Conservation (phyloP, 352 stramenopile species). For the Phytophthora podocarpi region DNA sequence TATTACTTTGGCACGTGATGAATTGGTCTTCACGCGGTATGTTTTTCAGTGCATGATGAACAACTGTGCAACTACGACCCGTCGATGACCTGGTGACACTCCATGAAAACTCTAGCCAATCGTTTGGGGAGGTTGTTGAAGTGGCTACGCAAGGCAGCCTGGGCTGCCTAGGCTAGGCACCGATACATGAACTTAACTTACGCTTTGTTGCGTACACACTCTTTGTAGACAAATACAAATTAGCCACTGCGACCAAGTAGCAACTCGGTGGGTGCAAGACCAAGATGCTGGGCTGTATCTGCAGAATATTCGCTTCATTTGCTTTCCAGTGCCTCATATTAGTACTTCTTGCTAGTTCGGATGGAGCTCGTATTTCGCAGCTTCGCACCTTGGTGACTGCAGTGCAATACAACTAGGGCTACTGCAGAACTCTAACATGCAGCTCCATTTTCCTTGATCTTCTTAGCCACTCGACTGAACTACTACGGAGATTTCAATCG, state of each 20-base stretch:
- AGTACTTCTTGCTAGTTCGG: too few species aligned
- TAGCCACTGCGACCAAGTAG: too few species aligned
- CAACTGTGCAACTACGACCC: conserved; percentile 6
- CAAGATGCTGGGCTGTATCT: too few species aligned
- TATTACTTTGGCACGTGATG: not conserved
- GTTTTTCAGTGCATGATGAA: conserved; percentile 4
- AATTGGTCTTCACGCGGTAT: conserved; percentile 9
- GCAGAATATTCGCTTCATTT: too few species aligned
- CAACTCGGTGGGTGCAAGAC: too few species aligned
- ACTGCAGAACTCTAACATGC: not conserved
- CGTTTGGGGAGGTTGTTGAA: not conserved
- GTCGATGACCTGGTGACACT: conserved; percentile 3
- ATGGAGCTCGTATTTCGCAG: not conserved
- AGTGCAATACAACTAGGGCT: not conserved
- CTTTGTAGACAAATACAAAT: too few species aligned
- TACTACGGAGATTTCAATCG: not conserved
- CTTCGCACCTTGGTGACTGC: not conserved
- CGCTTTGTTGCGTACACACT: too few species aligned
- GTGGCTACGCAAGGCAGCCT: too few species aligned
- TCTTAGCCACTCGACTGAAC: not conserved
- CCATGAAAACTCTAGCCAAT: too few species aligned
- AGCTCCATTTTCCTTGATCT: not conserved
- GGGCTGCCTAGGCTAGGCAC: too few species aligned
- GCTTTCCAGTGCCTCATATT: too few species aligned
- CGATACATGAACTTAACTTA: too few species aligned